Conservation (phyloP, 2,329 filamentous ascomycete genomes). For the Chalaropsis thielavioides region DNA sequence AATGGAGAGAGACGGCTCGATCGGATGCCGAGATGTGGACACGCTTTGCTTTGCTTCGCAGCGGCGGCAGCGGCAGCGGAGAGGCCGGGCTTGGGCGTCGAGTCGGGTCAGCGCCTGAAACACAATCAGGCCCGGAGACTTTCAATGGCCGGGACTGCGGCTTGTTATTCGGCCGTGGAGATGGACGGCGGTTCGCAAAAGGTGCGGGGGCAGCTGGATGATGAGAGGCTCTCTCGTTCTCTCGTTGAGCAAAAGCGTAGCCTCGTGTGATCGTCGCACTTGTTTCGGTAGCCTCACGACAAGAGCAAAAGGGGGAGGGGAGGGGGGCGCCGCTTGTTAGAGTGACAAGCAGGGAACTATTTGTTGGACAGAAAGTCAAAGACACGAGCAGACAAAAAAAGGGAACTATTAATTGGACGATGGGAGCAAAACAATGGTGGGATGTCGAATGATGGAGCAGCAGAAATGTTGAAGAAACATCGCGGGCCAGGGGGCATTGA, state of each 20-base stretch:
- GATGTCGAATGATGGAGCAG: neutral
- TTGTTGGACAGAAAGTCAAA: too few species aligned
- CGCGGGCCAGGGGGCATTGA: too few species aligned
- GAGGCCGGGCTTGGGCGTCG: neutral
- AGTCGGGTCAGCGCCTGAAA: neutral
- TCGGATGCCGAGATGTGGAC: neutral
- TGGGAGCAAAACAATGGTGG: neutral
- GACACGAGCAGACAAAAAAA: neutral
- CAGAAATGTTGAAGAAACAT: too few species aligned
- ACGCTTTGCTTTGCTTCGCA: neutral
- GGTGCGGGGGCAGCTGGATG: neutral
- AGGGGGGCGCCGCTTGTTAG: neutral
- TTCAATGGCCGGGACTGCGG: neutral
- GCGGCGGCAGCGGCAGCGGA: neutral
- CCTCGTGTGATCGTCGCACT: neutral
- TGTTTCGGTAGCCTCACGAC: neutral
- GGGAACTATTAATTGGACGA: neutral
- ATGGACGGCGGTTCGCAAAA: neutral
- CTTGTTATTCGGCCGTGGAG: neutral
- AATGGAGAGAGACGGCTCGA: neutral
- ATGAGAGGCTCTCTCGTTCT: neutral
- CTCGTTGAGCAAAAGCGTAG: neutral
- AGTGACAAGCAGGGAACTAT: too few species aligned
- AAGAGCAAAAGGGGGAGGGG: neutral
- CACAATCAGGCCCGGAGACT: neutral